Conservation (phyloP, 1,139 yeast genomes). For the Pichia sp. region DNA sequence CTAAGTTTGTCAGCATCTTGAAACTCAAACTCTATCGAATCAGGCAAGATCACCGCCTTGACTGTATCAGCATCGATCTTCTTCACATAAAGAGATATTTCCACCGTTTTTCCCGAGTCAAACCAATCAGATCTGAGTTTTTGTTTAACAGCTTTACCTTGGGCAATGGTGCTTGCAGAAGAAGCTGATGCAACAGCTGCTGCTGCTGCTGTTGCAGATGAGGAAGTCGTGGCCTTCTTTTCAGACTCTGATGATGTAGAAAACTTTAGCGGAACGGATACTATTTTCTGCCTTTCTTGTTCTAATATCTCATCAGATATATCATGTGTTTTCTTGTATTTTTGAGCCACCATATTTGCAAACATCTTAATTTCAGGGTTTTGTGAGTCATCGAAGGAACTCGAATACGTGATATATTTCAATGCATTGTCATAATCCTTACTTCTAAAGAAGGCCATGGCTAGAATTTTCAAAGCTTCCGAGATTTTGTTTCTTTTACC, state of each 20-base stretch:
- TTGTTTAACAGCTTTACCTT: constrained; percentile 17
- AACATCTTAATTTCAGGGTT: constrained; percentile 40
- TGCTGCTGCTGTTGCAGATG: constrained; percentile 12
- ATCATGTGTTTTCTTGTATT: constrained; percentile 24
- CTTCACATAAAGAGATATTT: constrained; percentile 70
- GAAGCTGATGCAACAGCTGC: constrained; percentile 18
- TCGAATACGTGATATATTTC: constrained; percentile 46
- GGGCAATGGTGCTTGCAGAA: no score
- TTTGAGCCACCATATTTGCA: constrained; percentile 42
- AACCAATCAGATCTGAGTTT: constrained; percentile 75
- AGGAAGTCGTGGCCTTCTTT: background rate
- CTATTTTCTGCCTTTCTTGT: constrained; percentile 12
- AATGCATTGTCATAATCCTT: constrained; percentile 47
- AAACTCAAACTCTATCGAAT: constrained; percentile 23
- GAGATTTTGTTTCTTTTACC: constrained; percentile 54
- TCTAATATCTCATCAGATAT: constrained; percentile 7
- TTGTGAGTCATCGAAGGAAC: constrained; percentile 43
- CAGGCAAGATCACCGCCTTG: constrained; percentile 17
- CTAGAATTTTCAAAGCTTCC: constrained; percentile 56
- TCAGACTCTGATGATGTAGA: constrained; percentile 6
- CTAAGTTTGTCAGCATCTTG: constrained; percentile 35
- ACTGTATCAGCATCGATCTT: constrained; percentile 31
- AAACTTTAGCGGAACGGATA: constrained; percentile 7
- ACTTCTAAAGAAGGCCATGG: constrained; percentile 39
- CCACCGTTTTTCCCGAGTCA: constrained; percentile 54